These are phyloP conservation scores for Colletotrichum sp. DNA, from an alignment of 2,329 filamentous ascomycete species.

Conservation along the genomic window DNA sequence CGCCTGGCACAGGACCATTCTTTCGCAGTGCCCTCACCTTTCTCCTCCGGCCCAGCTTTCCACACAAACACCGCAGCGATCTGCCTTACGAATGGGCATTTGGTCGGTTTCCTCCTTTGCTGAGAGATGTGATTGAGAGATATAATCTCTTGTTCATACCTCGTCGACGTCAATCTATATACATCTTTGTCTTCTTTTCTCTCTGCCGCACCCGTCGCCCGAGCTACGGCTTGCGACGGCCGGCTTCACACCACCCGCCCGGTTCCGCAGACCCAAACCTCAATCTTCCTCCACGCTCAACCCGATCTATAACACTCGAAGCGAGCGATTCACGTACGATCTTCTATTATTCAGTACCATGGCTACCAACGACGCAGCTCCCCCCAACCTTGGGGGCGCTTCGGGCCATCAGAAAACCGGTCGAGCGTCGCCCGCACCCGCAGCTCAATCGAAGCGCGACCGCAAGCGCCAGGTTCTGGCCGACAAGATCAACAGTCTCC, in stretches of 20 bases:
- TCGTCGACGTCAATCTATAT: not conserved
- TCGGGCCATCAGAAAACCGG: slow-evolving; percentile 30
- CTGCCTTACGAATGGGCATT: slow-evolving; percentile 7
- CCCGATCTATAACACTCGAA: not conserved
- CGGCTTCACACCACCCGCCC: not conserved
- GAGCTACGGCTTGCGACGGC: slow-evolving; percentile 12
- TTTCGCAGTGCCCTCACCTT: slow-evolving; percentile 10
- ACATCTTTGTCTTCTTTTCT: not conserved
- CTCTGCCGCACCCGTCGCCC: not conserved
- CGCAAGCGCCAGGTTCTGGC: slow-evolving; percentile 84
- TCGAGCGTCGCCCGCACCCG: slow-evolving; percentile 39
- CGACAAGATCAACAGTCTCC: slow-evolving; percentile 79
- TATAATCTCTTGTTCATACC: not conserved
- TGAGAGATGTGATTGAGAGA: slow-evolving; percentile 2
- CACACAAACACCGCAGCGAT: slow-evolving; percentile 3
- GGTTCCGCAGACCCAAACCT: not conserved
- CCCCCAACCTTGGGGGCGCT: slow-evolving; percentile 31
- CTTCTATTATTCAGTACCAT: slow-evolving; percentile 27
- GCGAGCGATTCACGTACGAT: not conserved
- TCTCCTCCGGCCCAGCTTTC: not conserved
- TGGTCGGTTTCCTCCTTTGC: not conserved
- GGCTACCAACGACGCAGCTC: slow-evolving; percentile 43
- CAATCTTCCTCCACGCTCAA: not conserved
- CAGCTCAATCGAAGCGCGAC: slow-evolving; percentile 80
- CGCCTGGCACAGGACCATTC: not conserved